Evolutionary conservation across 129 eudicot species (phyloP).

Genomic region (Pseudognaphalium luteoalbum): DNA sequence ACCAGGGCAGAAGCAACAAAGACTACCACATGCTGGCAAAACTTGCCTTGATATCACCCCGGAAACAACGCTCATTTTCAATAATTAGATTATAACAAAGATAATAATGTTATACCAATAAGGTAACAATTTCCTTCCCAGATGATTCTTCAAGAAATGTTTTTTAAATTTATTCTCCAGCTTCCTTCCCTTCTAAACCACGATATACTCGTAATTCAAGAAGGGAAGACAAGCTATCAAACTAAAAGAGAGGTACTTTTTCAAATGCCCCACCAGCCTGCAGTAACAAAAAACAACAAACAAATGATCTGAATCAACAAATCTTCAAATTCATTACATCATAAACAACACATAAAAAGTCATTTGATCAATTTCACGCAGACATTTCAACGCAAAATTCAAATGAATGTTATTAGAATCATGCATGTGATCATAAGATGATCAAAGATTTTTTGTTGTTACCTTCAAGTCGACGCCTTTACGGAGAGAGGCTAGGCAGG

Average conservation of each 20-base stretch:
- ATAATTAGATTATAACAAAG: constrained; percentile 21
- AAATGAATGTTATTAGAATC: constrained; percentile 10
- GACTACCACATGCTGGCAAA: constrained; percentile 59
- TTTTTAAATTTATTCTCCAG: not conserved
- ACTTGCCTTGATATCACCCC: constrained; percentile 56
- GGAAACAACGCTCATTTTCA: constrained; percentile 40
- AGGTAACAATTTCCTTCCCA: constrained; percentile 26
- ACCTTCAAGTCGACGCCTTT: constrained; percentile 42
- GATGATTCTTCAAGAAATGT: constrained; percentile 2
- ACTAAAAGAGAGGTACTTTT: constrained; percentile 33
- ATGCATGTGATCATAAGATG: not conserved
- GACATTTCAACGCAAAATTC: not conserved
- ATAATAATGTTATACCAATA: constrained; percentile 16
- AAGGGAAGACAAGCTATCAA: constrained; percentile 43
- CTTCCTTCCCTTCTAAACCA: constrained; percentile 48
- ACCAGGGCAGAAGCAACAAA: constrained; percentile 71
- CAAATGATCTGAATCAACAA: constrained; percentile 20
- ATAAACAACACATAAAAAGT: not conserved
- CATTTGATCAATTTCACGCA: too few species aligned
- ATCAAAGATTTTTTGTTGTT: not conserved
- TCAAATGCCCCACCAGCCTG: constrained; percentile 46
- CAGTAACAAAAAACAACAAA: constrained; percentile 1
- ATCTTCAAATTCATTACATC: constrained; percentile 12
- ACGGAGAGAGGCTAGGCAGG: constrained; percentile 34
- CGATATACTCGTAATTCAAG: constrained; percentile 36